Percentiles rank a stretch among this genome's conserved stretches.
Evolutionary conservation across 2,329 filamentous ascomycete species (phyloP).

Genomic region (Microcyclosporella mali): DNA sequence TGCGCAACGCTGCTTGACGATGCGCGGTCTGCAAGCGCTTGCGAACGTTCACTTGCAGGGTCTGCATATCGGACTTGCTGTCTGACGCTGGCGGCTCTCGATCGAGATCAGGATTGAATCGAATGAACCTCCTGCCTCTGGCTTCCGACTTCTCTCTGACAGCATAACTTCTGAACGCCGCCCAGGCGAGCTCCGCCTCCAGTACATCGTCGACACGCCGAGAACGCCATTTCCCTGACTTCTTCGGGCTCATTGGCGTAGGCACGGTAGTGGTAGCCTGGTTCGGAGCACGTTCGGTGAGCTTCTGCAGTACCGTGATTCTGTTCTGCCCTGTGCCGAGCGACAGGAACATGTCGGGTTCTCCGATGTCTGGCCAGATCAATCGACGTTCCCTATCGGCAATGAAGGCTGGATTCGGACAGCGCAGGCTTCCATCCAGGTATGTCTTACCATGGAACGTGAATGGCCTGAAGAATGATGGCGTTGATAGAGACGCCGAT

Average conservation of each 20-base stretch:
- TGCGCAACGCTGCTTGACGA: constrained; percentile 26
- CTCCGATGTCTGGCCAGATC: constrained; percentile 30
- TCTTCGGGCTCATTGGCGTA: constrained; percentile 7
- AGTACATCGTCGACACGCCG: constrained; percentile 30
- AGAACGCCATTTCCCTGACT: constrained; percentile 17
- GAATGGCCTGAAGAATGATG: constrained; percentile 48
- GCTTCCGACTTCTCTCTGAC: constrained; percentile 21
- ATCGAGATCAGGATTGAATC: constrained; percentile 32
- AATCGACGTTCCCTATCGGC: constrained; percentile 42
- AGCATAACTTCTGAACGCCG: constrained; percentile 28
- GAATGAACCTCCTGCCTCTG: constrained; percentile 28
- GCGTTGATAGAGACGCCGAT: constrained; percentile 47
- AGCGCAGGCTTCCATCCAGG: constrained; percentile 45
- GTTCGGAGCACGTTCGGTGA: constrained; percentile 17
- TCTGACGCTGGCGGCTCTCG: constrained; percentile 31
- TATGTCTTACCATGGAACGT: constrained; percentile 44
- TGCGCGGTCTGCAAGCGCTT: constrained; percentile 26
- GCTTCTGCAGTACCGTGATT: constrained; percentile 25
- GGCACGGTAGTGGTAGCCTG: constrained; percentile 10
- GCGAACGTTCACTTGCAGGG: constrained; percentile 29
- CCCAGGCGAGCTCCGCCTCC: constrained; percentile 33
- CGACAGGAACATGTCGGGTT: constrained; percentile 33
- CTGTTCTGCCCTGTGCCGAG: constrained; percentile 32
- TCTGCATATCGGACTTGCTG: constrained; percentile 31
- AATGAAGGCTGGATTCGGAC: constrained; percentile 48